Evolutionary conservation across 129 eudicot genomes (phyloP), one percentile per base, ranked within the genome.

Genomic region (Arctium lappa): DNA sequence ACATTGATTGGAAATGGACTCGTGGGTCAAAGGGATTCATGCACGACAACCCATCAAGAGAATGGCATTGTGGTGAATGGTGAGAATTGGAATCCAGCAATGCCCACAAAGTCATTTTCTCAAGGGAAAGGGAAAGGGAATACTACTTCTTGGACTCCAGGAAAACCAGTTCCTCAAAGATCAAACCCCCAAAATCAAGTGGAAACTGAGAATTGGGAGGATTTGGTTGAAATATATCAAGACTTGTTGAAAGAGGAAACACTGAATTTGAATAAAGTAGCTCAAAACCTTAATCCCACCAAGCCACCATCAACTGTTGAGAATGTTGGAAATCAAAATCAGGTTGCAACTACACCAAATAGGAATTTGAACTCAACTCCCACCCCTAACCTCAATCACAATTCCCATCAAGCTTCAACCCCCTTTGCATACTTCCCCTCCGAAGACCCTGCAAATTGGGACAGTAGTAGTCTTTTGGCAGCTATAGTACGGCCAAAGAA

Each of bases 201-300:
- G 9, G 88, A 37, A 70, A 73, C 10, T 39, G 89, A 81, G 60
- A 81, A 86, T 29, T 91, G 92, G 92, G 77, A 60, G 48, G 97
- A 92, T 13, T 80, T 89, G 87, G 34, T 92, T 8, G 97, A 91
- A 22, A 68, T 89, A 38, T 92, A 89, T 80, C 81, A 83, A 9
- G 86, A 74, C 9, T 30, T 89, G 56, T 85, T 92, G 81, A 83
- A 81, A 69, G 80, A 82, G 77, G 84, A 84, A 71, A 8, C 80
- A 5, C 34, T 76, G 13, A 56, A 46, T 72, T 42, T 76, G 15
- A 83, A 71, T 70, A 80, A 32, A 32, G 86, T 76, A 53, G 83
- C 69, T 72, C 89, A 89, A 79, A 46, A 34, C 63, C 38, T 65
- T 5, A 77, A 66, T 42, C 79, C 69, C 16, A 44, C 65, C 16